Conservation (phyloP, 1,284 basidiomycete genomes). For the Meripilus lineatus region DNA sequence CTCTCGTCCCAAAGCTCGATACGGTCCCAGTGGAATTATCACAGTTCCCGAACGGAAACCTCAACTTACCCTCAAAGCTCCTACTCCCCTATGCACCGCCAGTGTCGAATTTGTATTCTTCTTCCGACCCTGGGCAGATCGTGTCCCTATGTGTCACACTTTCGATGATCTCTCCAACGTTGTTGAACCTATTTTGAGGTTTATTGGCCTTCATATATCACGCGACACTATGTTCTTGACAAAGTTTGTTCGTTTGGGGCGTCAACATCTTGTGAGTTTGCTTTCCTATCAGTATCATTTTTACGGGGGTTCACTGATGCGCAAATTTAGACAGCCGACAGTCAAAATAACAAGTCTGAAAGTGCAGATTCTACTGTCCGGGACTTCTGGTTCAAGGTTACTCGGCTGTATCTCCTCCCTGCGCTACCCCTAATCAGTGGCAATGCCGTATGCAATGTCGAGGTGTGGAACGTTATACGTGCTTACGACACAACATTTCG, state of each 20-base stretch:
- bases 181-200: conserved; percentile 71
- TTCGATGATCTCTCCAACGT: conserved; percentile 70
- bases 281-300: too few relatives aligned
- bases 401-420: conserved; percentile 82
- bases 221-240: conserved; percentile 64
- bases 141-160: conserved; percentile 60
- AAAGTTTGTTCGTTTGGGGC: conserved; percentile 57
- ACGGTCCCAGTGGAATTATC: conserved; percentile 49
- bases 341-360: too few relatives aligned
- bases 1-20: conserved; percentile 56
- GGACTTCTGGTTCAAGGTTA: conserved; percentile 76
- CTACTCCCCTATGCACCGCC: conserved; percentile 71
- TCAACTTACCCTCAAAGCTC: conserved; percentile 63
- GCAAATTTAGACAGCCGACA: too few relatives aligned
- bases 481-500: conserved; percentile 77
- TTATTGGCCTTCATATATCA: conserved; percentile 72
- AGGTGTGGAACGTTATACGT: conserved; percentile 83
- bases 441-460: conserved; percentile 82
- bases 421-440: conserved; percentile 82
- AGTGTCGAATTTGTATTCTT: conserved; percentile 82
- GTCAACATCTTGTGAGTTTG: conserved; percentile 44
- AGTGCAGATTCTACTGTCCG: conserved; percentile 53
- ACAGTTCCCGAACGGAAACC: conserved; percentile 51
- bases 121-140: conserved; percentile 78
- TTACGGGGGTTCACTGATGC: too few relatives aligned